Percentiles rank a stretch among this genome's conserved stretches.
These are phyloP conservation scores for Sphagnum fallax DNA, from an alignment of 228 moss, liverwort and hornwort genomes.

Conservation along the genomic window DNA sequence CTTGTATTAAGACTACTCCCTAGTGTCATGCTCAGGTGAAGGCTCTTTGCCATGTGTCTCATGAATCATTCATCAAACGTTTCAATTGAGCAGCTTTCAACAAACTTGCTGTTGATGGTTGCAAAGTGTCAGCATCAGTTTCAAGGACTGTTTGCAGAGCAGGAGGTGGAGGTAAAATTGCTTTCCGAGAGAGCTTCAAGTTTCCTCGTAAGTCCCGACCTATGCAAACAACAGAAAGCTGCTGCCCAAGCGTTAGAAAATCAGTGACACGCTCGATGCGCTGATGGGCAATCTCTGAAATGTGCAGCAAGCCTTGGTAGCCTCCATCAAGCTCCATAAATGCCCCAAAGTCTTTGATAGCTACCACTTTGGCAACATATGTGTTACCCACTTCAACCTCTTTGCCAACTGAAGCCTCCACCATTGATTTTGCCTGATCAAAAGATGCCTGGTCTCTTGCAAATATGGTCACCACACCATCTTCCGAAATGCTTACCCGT, in stretches of 20 bases:
- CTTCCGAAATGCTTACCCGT: conserved; percentile 52
- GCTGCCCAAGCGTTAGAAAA: conserved; percentile 68
- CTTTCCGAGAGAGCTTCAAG: conserved; percentile 84
- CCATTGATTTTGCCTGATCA: conserved; percentile 44
- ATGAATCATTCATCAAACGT: no score
- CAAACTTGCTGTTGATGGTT: no score
- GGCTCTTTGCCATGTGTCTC: no score
- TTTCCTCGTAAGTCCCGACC: conserved; percentile 95
- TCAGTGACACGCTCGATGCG: conserved; percentile 69
- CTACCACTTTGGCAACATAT: conserved; percentile 69
- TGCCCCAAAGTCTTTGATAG: conserved; percentile 94
- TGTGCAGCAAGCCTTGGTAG: conserved; percentile 92
- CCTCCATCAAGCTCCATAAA: conserved; percentile 91
- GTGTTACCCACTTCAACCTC: conserved; percentile 92
- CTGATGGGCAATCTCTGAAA: conserved; percentile 88
- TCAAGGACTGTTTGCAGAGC: conserved; percentile 7
- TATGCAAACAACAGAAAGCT: conserved; percentile 69
- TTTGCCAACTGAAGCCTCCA: conserved; percentile 82
- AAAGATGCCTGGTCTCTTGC: conserved; percentile 66
- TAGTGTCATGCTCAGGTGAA: no score
- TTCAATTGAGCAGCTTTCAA: no score
- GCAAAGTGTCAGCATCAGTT: neutral
- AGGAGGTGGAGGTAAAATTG: conserved; percentile 39
- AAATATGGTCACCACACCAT: conserved; percentile 87
- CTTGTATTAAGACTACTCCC: no score